phyloP scores from a whole-genome alignment of 306 rosid genomes.

The Pterocarpus macrocarpus region DNA sequence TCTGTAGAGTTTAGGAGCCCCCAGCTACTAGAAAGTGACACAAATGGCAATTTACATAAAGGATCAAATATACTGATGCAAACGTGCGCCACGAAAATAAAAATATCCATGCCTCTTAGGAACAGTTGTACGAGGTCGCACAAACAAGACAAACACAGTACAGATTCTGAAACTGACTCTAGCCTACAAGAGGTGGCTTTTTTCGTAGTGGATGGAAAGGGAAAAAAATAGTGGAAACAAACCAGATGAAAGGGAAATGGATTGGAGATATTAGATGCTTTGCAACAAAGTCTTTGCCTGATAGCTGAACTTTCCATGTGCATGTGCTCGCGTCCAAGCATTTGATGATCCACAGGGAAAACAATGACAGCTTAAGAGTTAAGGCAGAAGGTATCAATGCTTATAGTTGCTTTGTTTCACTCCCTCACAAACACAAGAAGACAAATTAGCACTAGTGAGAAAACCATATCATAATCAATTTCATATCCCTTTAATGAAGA shows the following conservation, averaged over 20 bases:
- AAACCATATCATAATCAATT: neutral
- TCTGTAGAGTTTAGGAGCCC: neutral
- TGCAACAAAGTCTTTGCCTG: neutral
- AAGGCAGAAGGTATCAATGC: constrained; percentile 34
- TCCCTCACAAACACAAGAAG: neutral
- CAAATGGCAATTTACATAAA: neutral
- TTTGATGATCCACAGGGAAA: constrained; percentile 30
- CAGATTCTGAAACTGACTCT: constrained; percentile 16
- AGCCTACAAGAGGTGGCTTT: constrained; percentile 38
- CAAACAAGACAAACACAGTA: constrained; percentile 21
- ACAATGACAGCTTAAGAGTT: constrained; percentile 37
- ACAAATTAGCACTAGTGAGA: constrained; percentile 7
- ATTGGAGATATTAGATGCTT: constrained; percentile 29
- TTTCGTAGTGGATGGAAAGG: neutral
- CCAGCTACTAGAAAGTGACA: neutral
- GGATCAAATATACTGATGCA: constrained; percentile 7
- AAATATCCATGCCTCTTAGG: constrained; percentile 1
- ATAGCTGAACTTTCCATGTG: constrained; percentile 16
- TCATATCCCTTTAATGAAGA: neutral
- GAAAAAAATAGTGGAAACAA: neutral
- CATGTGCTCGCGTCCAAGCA: constrained; percentile 9
- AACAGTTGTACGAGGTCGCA: neutral
- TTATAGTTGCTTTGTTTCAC: constrained; percentile 3
- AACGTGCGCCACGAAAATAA: neutral
- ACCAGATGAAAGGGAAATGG: constrained; percentile 1